Evolutionary conservation across 768 basidiomycete genomes (phyloP).

Genomic region (Guyanaporus albipodus): DNA sequence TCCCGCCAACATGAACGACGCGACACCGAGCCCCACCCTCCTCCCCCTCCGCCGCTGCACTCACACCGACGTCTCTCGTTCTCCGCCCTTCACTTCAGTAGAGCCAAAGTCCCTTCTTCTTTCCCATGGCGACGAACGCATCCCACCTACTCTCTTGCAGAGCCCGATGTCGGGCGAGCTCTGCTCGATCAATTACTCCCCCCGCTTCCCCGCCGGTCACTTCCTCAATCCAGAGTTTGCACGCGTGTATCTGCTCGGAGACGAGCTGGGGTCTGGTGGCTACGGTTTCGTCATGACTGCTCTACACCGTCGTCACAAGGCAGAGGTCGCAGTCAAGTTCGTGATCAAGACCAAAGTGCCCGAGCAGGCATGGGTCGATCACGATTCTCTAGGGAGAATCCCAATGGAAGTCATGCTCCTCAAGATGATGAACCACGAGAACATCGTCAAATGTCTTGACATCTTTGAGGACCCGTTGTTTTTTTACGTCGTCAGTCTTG

Average conservation of each 20-base stretch:
- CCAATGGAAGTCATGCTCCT: conserved; percentile 84
- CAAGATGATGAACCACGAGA: conserved; percentile 67
- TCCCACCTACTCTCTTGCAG: background rate
- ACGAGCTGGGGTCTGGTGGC: conserved; percentile 85
- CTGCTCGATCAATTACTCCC: conserved; percentile 34
- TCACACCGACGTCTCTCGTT: background rate
- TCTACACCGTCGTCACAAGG: conserved; percentile 48
- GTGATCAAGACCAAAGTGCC: conserved; percentile 75
- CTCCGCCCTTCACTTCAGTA: background rate
- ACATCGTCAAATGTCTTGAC: conserved; percentile 80
- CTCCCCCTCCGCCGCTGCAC: background rate
- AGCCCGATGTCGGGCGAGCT: conserved; percentile 9
- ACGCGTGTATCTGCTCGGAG: conserved; percentile 55
- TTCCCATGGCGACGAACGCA: conserved; percentile 7
- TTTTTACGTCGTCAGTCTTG: conserved; percentile 74
- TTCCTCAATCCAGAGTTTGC: conserved; percentile 58
- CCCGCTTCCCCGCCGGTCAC: conserved; percentile 60
- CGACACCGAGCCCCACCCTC: background rate
- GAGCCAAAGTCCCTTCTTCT: conserved; percentile 24
- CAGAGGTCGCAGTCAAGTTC: conserved; percentile 92
- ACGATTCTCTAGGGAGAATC: conserved; percentile 56
- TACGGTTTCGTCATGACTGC: conserved; percentile 96
- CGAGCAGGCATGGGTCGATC: conserved; percentile 50
- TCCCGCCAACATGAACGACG: conserved; percentile 1
- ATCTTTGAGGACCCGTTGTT: conserved; percentile 80